Evolutionary conservation across 768 basidiomycete species (phyloP).

Genomic region (Tulasnella sp.): DNA sequence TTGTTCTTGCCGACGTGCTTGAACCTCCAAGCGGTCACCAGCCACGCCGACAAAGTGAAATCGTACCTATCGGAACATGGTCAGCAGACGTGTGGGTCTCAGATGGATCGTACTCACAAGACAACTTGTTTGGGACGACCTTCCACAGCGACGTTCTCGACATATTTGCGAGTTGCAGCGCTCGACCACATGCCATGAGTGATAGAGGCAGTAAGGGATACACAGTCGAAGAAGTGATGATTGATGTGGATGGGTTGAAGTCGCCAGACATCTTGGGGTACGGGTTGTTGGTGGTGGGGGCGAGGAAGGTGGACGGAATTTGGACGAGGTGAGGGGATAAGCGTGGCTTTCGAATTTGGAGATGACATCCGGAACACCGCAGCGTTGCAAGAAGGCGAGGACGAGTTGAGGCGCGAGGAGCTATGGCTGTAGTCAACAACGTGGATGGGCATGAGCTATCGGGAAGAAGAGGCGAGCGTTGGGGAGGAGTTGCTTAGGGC

Average conservation of each 20-base stretch:
- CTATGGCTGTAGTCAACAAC: slow-evolving; percentile 79
- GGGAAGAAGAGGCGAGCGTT: slow-evolving; percentile 87
- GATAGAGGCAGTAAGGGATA: slow-evolving; percentile 87
- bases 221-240: slow-evolving; percentile 93
- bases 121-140: slow-evolving; percentile 85
- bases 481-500: slow-evolving; percentile 58
- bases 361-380: slow-evolving; percentile 53
- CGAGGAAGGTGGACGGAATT: slow-evolving; percentile 54
- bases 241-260: slow-evolving; percentile 98
- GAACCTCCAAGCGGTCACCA: slow-evolving; percentile 33
- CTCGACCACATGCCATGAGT: slow-evolving; percentile 97
- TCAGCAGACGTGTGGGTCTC: slow-evolving; percentile 31
- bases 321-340: slow-evolving; percentile 63
- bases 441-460: slow-evolving; percentile 78
- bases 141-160: slow-evolving; percentile 89
- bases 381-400: slow-evolving; percentile 65
- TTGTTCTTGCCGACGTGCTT: slow-evolving; percentile 41
- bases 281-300: slow-evolving; percentile 87
- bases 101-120: slow-evolving; percentile 39
- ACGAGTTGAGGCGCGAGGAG: slow-evolving; percentile 86
- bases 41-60: slow-evolving; percentile 40
- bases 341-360: slow-evolving; percentile 74
- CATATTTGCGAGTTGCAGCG: slow-evolving; percentile 88
- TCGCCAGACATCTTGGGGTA: slow-evolving; percentile 95
- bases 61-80: slow-evolving; percentile 42